Conservation (phyloP, 2,329 filamentous ascomycete species). For the Neofusicoccum laricinum region DNA sequence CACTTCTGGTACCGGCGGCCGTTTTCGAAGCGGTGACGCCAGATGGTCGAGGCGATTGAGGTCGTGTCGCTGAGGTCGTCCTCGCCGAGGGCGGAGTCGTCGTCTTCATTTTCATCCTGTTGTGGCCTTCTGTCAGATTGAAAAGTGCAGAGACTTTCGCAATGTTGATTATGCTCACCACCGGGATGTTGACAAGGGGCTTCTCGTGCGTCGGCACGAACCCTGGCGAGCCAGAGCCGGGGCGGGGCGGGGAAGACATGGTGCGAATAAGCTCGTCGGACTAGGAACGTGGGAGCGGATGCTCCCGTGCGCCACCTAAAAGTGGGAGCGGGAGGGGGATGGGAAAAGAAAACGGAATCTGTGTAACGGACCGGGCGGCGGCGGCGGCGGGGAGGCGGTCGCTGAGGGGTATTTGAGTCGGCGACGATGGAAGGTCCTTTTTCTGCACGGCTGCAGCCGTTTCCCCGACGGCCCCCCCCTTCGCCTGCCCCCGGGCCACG, state of each 20-base stretch:
- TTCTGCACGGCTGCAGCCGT: not conserved
- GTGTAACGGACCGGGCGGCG: not conserved
- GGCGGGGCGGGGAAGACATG: constrained; percentile 8
- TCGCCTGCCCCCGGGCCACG: not conserved
- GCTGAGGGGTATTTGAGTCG: not conserved
- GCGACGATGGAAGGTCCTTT: not conserved
- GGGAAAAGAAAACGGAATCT: not conserved
- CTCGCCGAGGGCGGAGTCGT: constrained; percentile 23
- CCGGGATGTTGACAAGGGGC: not conserved
- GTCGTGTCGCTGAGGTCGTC: constrained; percentile 30
- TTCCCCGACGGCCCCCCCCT: not conserved
- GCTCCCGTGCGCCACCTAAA: not conserved
- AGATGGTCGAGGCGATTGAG: constrained; percentile 30
- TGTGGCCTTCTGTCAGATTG: not conserved
- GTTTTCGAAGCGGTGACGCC: constrained; percentile 27
- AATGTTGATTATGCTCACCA: not conserved
- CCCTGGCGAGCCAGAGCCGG: not conserved
- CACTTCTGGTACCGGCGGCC: constrained; percentile 16
- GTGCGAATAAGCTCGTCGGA: not conserved
- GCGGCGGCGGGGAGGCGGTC: not conserved
- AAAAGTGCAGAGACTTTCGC: not conserved
- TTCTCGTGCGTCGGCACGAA: not conserved
- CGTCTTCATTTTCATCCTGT: constrained; percentile 20
- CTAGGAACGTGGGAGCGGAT: not conserved
- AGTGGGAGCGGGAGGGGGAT: not conserved